phyloP scores from a whole-genome alignment of 169 alveolate species.

The Plasmodium relictum region DNA sequence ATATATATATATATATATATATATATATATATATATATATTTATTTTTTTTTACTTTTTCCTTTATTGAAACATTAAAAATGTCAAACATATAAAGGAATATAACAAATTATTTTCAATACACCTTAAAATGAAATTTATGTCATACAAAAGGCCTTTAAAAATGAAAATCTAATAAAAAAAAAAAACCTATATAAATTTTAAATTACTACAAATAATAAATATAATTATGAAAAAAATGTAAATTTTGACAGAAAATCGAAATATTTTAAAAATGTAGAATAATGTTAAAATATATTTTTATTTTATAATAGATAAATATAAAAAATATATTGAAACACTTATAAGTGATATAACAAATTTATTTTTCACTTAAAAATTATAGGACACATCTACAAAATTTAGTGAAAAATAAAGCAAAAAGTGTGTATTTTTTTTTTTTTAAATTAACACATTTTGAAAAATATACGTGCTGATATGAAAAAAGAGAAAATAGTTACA shows the following conservation, averaged over 20 bases:
- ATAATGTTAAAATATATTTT: background rate
- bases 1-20: constrained; percentile 32
- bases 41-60: background rate
- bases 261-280: background rate
- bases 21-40: constrained; percentile 15
- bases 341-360: background rate
- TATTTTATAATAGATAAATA: background rate
- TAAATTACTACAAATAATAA: background rate
- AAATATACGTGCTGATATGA: constrained; percentile 16
- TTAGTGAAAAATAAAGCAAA: background rate
- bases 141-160: background rate
- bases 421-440: constrained; percentile 1
- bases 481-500: constrained; percentile 10
- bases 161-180: background rate
- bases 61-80: background rate
- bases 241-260: too few relatives aligned
- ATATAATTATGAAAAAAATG: too few relatives aligned
- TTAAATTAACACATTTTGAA: constrained; percentile 24
- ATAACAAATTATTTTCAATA: background rate
- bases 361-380: background rate
- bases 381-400: background rate
- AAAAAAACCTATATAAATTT: background rate
- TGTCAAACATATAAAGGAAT: background rate
- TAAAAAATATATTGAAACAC: background rate
- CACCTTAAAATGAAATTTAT: background rate